Evolutionary conservation across 768 basidiomycete species (phyloP).

Genomic region (Tylopilus rubrobrunneus): DNA sequence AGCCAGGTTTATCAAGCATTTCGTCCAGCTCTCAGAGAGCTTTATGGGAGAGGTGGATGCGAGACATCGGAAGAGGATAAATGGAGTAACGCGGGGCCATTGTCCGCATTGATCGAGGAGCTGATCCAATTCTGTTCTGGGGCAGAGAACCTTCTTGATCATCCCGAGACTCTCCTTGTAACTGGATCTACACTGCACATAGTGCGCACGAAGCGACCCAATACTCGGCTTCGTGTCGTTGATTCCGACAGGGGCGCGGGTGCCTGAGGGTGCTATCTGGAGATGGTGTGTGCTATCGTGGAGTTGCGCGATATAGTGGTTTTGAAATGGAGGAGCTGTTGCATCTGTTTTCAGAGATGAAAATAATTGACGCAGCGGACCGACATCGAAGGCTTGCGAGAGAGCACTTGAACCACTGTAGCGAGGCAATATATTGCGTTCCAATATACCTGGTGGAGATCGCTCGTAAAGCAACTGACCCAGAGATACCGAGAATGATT

Average conservation of each 20-base stretch:
- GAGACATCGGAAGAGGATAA: constrained; percentile 26
- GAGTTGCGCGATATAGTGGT: neutral
- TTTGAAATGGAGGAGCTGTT: neutral
- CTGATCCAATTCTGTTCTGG: constrained; percentile 12
- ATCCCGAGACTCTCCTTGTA: neutral
- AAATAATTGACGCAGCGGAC: neutral
- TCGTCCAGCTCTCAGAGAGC: constrained; percentile 25
- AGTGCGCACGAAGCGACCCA: neutral
- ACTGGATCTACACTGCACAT: neutral
- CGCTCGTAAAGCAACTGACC: too few relatives aligned
- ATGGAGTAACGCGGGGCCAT: constrained; percentile 36
- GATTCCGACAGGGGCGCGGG: too few relatives aligned
- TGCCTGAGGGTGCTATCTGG: neutral
- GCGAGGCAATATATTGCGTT: too few relatives aligned
- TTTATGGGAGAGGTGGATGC: constrained; percentile 14
- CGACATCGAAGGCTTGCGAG: too few relatives aligned
- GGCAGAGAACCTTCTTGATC: constrained; percentile 7
- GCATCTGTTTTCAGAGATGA: neutral
- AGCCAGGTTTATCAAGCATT: constrained; percentile 24
- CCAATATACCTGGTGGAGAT: too few relatives aligned
- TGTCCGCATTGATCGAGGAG: constrained; percentile 19
- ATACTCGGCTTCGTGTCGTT: constrained; percentile 16
- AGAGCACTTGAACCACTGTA: too few relatives aligned
- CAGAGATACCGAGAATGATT: too few relatives aligned
- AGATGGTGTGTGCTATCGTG: neutral